Percentiles rank a stretch among this genome's conserved stretches.
Conservation (phyloP, 192 early-diverging fungal genomes). For the Rhizophagus sp. region DNA sequence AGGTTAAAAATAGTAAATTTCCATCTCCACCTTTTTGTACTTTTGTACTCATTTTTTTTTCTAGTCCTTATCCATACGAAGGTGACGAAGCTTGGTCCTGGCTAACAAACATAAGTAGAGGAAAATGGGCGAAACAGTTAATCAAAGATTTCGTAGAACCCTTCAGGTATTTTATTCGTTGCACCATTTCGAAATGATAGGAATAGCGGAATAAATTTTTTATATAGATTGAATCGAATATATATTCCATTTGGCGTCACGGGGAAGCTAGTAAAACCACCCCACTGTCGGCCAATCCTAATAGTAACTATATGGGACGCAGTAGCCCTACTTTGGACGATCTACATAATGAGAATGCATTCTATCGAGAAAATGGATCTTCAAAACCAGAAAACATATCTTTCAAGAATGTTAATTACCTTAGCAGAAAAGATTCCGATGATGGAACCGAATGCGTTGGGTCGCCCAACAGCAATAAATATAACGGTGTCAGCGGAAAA, state of each 20-base stretch:
- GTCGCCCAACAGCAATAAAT: constrained; percentile 23
- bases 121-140: too few relatives aligned
- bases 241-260: not conserved
- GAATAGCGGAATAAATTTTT: constrained; percentile 16
- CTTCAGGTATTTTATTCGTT: too few relatives aligned
- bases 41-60: too few relatives aligned
- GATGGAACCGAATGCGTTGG: not conserved
- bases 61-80: too few relatives aligned
- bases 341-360: constrained; percentile 26
- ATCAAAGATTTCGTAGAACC: too few relatives aligned
- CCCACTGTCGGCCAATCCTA: constrained; percentile 17
- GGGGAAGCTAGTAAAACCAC: not conserved
- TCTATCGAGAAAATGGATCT: constrained; percentile 25
- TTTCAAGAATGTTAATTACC: constrained; percentile 17
- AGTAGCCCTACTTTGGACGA: constrained; percentile 26
- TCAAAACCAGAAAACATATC: constrained; percentile 20
- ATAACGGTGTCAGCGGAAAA: constrained; percentile 19
- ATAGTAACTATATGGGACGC: constrained; percentile 21
- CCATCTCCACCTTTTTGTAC: too few relatives aligned
- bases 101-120: too few relatives aligned
- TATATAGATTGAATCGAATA: not conserved
- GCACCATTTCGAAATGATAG: too few relatives aligned
- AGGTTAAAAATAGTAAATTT: too few relatives aligned
- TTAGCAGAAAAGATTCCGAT: constrained; percentile 8
- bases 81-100: too few relatives aligned